Conservation (phyloP, 192 early-diverging fungal species). For the Coemansia sp. region DNA sequence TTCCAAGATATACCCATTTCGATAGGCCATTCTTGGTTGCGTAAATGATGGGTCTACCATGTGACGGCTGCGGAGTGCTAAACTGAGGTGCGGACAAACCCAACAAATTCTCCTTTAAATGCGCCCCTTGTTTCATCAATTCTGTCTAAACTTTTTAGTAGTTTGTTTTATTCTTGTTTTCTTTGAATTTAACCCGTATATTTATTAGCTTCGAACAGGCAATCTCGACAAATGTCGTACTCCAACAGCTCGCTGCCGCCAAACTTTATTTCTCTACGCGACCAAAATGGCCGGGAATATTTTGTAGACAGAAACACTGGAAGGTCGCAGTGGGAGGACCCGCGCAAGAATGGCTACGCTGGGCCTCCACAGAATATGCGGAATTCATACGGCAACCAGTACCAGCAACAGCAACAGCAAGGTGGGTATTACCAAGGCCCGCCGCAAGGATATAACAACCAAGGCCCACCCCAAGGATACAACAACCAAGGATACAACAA, state of each 20-base stretch:
- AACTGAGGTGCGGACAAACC: not conserved
- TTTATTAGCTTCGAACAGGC: not conserved
- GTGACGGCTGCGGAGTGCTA: slow-evolving; percentile 6
- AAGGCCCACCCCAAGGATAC: too few species aligned
- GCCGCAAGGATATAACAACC: too few species aligned
- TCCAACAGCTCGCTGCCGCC: slow-evolving; percentile 25
- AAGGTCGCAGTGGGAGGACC: slow-evolving; percentile 27
- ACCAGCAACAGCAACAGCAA: slow-evolving; percentile 2
- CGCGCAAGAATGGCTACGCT: slow-evolving; percentile 8
- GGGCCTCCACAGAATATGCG: slow-evolving; percentile 3
- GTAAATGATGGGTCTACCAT: not conserved
- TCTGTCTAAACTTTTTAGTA: not conserved
- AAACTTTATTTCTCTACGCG: slow-evolving; percentile 22
- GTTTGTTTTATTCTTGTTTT: not conserved
- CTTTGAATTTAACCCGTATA: not conserved
- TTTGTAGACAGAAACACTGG: slow-evolving; percentile 34
- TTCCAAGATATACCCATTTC: not conserved
- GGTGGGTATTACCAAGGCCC: too few species aligned
- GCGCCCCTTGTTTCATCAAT: not conserved
- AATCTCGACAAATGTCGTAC: not conserved
- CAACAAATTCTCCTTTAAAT: slow-evolving; percentile 1
- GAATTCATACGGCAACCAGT: not conserved
- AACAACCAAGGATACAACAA: too few species aligned
- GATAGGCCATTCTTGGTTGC: not conserved
- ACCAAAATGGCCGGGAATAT: slow-evolving; percentile 17